Base-by-base conservation (phyloP, 345 rosid species). In the Gossypium raimondii region DNA sequence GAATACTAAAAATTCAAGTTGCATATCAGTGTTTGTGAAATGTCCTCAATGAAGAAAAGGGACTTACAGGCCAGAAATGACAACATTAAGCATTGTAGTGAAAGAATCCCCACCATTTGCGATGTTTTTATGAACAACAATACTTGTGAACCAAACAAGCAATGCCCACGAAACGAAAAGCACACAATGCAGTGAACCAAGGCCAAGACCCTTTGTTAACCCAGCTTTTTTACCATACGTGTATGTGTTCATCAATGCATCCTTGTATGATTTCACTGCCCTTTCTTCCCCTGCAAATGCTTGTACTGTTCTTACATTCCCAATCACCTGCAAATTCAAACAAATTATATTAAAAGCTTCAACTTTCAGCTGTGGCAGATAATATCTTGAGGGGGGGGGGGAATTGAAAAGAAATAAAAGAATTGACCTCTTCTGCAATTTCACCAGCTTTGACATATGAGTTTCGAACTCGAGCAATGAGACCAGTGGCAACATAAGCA, bases 21-120 rank as follows among this genome's bases (percentile, higher is more conserved):
- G 61, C 27, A 20, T 57, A n/a, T 53, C 18, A 53, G 48, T 22
- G 4, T 38, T 64, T 9, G 41, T 65, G 50, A n/a, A n/a, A 50
- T 29, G 18, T 48, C 27, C 44, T 38, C 0, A 13, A 17, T 10
- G 50, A n/a, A 20, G 70, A 62, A 7, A 4, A 25, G 47, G 13
- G 45, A 83, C 91, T 89, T 89, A 94, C 98, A 95, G 81, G 87
- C 99, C 98, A 3, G 98, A 81, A 50, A 93, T 91, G 70, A 93
- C 99, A 68, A 93, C 99, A 74, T 91, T 93, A 74, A 95, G 98
- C 99, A 95, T 95, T 65, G 99, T 95, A n/a, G 99, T 93, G 86
- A 95, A 95, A 45, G 99, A 87, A 67, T 90, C 87, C 25, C 95
- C 99, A 14, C 98, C 99, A 78, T 93, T 78, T 27, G 97, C 89